phyloP scores from a whole-genome alignment of 2,329 filamentous ascomycete genomes.

The Xylaria arbuscula region DNA sequence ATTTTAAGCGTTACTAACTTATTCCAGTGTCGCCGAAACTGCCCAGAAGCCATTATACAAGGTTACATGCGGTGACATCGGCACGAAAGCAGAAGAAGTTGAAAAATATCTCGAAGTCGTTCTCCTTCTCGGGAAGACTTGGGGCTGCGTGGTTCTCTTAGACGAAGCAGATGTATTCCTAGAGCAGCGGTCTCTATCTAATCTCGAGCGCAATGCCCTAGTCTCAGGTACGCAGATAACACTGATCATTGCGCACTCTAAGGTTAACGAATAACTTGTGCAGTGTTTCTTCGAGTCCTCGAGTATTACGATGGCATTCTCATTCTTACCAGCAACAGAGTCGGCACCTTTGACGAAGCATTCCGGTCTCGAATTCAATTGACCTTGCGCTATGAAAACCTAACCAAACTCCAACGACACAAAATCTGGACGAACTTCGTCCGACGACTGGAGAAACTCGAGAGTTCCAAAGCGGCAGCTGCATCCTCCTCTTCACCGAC shows the following conservation, averaged over 20 bases:
- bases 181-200: conserved; percentile 35
- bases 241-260: neutral
- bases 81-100: conserved; percentile 37
- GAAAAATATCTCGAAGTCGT: conserved; percentile 43
- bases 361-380: conserved; percentile 21
- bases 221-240: conserved; percentile 18
- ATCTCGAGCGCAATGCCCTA: conserved; percentile 38
- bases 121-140: conserved; percentile 40
- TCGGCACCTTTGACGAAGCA: conserved; percentile 17
- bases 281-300: conserved; percentile 21
- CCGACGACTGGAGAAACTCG: conserved; percentile 10
- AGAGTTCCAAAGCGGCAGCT: neutral
- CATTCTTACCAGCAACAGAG: conserved; percentile 16
- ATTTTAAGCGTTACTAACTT: neutral
- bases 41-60: conserved; percentile 40
- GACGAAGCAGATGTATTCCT: conserved; percentile 32
- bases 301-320: conserved; percentile 23
- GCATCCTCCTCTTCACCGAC: neutral
- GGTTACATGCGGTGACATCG: conserved; percentile 44
- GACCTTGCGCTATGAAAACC: conserved; percentile 18
- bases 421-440: conserved; percentile 28
- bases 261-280: neutral
- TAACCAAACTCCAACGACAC: conserved; percentile 11
- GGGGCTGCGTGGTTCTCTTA: conserved; percentile 42
- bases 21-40: conserved; percentile 38